Conservation (phyloP, 2,329 filamentous ascomycete species). For the Stachybotrys elegans region DNA sequence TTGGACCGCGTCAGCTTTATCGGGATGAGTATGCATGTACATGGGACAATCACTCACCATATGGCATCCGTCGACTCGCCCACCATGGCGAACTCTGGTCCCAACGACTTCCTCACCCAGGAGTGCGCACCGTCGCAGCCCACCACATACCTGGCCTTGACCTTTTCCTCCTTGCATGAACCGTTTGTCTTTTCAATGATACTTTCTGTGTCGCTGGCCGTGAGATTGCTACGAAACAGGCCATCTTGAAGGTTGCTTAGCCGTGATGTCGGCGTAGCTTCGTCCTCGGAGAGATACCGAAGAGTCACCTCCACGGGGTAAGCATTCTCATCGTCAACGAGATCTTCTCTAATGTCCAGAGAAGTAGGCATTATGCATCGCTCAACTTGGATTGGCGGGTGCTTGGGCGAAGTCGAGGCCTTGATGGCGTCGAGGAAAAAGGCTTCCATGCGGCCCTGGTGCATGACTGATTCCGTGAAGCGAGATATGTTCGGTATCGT, state of each 20-base stretch:
- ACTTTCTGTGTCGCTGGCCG: slow-evolving; percentile 52
- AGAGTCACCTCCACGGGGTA: slow-evolving; percentile 59
- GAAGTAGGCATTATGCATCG: slow-evolving; percentile 53
- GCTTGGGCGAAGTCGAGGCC: slow-evolving; percentile 36
- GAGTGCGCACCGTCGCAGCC: slow-evolving; percentile 66
- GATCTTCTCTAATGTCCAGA: slow-evolving; percentile 47
- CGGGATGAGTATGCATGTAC: neutral
- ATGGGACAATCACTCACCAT: slow-evolving; percentile 26
- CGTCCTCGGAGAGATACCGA: slow-evolving; percentile 51
- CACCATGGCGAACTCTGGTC: slow-evolving; percentile 42
- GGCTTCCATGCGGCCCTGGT: slow-evolving; percentile 66
- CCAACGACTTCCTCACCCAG: slow-evolving; percentile 56
- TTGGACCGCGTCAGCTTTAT: neutral
- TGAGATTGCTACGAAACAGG: slow-evolving; percentile 55
- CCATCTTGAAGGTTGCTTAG: slow-evolving; percentile 36
- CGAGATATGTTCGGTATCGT: slow-evolving; percentile 54
- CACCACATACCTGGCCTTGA: slow-evolving; percentile 53
- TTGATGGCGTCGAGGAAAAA: slow-evolving; percentile 61
- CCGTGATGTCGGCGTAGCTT: slow-evolving; percentile 43
- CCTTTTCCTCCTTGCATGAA: slow-evolving; percentile 19
- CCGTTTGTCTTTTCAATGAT: slow-evolving; percentile 26
- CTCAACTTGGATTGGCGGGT: slow-evolving; percentile 44
- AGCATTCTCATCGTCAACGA: slow-evolving; percentile 41
- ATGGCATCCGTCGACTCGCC: slow-evolving; percentile 51
- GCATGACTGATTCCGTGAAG: slow-evolving; percentile 62